Conservation (phyloP, 2,329 filamentous ascomycete genomes). For the Colletotrichum paranaense region DNA sequence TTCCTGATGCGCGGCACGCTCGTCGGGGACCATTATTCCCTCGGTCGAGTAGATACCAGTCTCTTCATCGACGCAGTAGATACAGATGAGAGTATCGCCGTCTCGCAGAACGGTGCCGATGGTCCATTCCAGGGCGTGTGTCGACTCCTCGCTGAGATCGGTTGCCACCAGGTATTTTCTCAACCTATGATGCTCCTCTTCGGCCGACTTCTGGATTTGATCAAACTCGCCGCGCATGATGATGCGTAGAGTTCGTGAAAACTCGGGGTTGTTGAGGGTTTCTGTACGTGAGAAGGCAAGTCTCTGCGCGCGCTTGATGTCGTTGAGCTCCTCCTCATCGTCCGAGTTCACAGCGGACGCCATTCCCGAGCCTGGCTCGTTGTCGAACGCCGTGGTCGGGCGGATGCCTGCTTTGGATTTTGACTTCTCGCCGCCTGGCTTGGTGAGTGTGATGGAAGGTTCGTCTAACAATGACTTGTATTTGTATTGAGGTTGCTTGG, state of each 20-base stretch:
- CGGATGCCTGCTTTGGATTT: constrained; percentile 74
- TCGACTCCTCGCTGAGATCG: constrained; percentile 92
- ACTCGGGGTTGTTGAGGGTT: constrained; percentile 79
- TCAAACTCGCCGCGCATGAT: constrained; percentile 90
- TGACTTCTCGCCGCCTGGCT: constrained; percentile 70
- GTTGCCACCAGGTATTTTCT: constrained; percentile 96
- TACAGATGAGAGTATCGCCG: constrained; percentile 91
- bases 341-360: constrained; percentile 80
- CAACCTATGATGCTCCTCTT: constrained; percentile 81
- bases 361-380: constrained; percentile 65
- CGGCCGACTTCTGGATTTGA: constrained; percentile 79
- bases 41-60: constrained; percentile 64
- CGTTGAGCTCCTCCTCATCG: constrained; percentile 83
- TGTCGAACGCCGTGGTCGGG: constrained; percentile 86
- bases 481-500: constrained; percentile 61
- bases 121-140: constrained; percentile 96
- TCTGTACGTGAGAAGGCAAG: constrained; percentile 84
- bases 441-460: constrained; percentile 73
- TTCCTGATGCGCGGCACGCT: constrained; percentile 79
- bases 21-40: constrained; percentile 73
- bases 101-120: constrained; percentile 95
- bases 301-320: constrained; percentile 89
- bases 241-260: constrained; percentile 86
- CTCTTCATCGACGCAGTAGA: constrained; percentile 95
- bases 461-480: constrained; percentile 75